Evolutionary conservation across 2,329 filamentous ascomycete species (phyloP), one percentile per base, ranked within the genome.

Genomic region (Aspergillus arachidicola): DNA sequence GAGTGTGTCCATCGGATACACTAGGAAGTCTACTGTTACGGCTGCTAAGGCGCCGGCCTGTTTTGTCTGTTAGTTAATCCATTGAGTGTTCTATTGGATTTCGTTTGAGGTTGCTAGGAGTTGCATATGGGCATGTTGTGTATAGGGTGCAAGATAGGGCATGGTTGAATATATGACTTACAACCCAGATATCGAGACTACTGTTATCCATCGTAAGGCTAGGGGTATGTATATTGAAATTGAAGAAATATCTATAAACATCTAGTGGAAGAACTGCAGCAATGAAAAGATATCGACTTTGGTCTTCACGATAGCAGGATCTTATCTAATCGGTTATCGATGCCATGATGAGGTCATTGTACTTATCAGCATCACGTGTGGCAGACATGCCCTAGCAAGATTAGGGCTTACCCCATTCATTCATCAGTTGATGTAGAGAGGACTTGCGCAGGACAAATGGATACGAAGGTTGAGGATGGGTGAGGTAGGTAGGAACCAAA

Each of bases 1-100:
- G 71, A 97, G 83, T 0, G 93, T 97, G 75, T 97, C 94, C 19
- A 97, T 83, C 0, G 93, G 94, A 72, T 95, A 96, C 41, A 97
- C 87, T 19, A 96, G 82, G 56, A 96, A 82, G 76, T 97, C 93
- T 61, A 97, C 91, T 1, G 90, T 90, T 75, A 96, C 93, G 30
- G 93, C 94, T 66, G 93, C 93, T 59, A 91, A 85, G 59, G 92
- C 93, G 61, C 93, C 93, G 54, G 93, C 92, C 91, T 95, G 55
- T 32, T 16, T n/a, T 26, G 10, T 5, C 4, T n/a, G 16, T 46
- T 38, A 53, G 30, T 6, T 30, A 12, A 34, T 41, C 14, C 14
- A 36, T 36, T 16, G 34, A 36, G 34, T 19, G 50, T 14, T 23
- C 23, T 51, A 12, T 34, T 12, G 11, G 32, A 12, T 12, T 34